These are phyloP conservation scores for Phylloporus sp. DNA, from an alignment of 768 basidiomycete genomes.

Conservation along the genomic window DNA sequence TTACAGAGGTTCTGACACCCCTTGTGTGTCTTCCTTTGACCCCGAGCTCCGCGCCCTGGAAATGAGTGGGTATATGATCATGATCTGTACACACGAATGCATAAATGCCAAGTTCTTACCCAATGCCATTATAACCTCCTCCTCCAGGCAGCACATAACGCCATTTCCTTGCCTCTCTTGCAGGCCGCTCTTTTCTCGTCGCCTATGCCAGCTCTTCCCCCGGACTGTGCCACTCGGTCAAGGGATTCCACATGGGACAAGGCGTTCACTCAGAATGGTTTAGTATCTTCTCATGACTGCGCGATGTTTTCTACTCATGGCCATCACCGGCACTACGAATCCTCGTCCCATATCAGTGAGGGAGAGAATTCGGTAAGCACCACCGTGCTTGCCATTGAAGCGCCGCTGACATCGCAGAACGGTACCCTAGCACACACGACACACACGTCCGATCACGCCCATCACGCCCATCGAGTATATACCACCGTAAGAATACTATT, in stretches of 20 bases:
- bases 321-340: constrained; percentile 23
- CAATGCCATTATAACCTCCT: constrained; percentile 29
- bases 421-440: constrained; percentile 23
- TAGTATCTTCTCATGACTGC: constrained; percentile 32
- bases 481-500: constrained; percentile 26
- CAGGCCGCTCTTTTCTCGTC: constrained; percentile 19
- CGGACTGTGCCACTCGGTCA: constrained; percentile 26
- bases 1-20: constrained; percentile 33
- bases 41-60: constrained; percentile 39
- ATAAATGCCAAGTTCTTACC: constrained; percentile 35
- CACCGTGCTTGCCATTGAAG: neutral
- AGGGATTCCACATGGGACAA: constrained; percentile 34
- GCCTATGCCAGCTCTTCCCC: constrained; percentile 28
- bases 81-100: constrained; percentile 33
- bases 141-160: constrained; percentile 20
- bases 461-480: constrained; percentile 33
- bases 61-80: constrained; percentile 36
- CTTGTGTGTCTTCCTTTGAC: constrained; percentile 35
- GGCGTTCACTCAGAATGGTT: constrained; percentile 35
- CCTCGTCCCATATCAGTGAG: constrained; percentile 24
- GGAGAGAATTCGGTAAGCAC: constrained; percentile 25
- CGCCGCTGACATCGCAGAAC: constrained; percentile 12
- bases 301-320: constrained; percentile 30
- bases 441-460: constrained; percentile 33
- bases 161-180: constrained; percentile 20